Percentiles rank a stretch among this genome's conserved stretches.
These are phyloP conservation scores for Alternaria longipes DNA, from an alignment of 2,329 filamentous ascomycete species.

Conservation along the genomic window DNA sequence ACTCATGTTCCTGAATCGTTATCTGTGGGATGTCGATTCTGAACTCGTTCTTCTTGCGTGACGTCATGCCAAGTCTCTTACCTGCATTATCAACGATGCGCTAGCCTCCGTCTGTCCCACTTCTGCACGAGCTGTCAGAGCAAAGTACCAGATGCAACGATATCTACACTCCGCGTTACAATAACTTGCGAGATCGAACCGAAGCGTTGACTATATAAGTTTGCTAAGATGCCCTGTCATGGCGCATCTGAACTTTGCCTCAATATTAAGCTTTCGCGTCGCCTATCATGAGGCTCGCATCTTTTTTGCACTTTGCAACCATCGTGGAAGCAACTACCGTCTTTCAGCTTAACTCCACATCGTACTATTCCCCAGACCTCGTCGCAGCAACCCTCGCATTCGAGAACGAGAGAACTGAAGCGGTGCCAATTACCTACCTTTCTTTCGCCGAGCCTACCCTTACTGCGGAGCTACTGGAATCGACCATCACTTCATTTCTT, in stretches of 20 bases:
- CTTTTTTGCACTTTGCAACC: background rate
- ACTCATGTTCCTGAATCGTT: slow-evolving; percentile 2
- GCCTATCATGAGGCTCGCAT: slow-evolving; percentile 3
- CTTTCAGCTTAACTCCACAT: slow-evolving; percentile 14
- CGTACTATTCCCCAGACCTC: slow-evolving; percentile 12
- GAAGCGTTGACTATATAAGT: background rate
- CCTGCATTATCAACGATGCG: background rate
- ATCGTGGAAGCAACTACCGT: background rate
- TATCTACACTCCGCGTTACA: background rate
- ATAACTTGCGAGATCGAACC: background rate
- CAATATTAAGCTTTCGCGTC: background rate
- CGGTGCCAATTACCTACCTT: slow-evolving; percentile 12
- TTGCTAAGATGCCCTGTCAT: background rate
- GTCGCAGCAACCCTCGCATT: slow-evolving; percentile 3
- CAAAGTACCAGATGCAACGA: background rate
- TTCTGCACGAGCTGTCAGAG: background rate
- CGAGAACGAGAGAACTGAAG: background rate
- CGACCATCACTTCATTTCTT: slow-evolving; percentile 3
- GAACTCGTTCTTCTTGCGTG: slow-evolving; percentile 8
- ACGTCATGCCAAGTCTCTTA: slow-evolving; percentile 19
- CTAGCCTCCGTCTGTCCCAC: slow-evolving; percentile 14
- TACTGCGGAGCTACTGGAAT: slow-evolving; percentile 1
- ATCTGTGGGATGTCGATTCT: slow-evolving; percentile 6
- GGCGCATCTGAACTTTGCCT: background rate
- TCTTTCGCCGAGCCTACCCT: background rate